These are phyloP conservation scores for Sphagnum magellanicum DNA, from an alignment of 228 moss, liverwort and hornwort genomes.

Conservation along the genomic window DNA sequence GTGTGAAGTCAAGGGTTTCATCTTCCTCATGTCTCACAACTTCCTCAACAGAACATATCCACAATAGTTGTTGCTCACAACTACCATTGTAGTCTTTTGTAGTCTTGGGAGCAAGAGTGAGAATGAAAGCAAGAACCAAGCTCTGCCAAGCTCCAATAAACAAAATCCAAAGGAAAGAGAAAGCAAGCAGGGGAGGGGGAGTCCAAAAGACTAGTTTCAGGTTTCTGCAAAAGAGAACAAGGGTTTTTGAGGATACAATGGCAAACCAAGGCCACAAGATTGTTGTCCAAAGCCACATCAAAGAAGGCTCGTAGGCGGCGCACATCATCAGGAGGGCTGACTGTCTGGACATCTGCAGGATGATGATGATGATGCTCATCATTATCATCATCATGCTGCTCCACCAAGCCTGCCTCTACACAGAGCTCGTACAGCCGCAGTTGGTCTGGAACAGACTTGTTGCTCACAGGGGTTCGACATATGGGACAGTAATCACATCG, in stretches of 20 bases:
- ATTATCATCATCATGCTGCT: slow-evolving; percentile 36
- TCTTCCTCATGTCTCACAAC: neutral
- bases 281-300: slow-evolving; percentile 85
- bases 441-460: slow-evolving; percentile 41
- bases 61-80: no score
- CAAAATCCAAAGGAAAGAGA: no score
- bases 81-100: no score
- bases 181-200: no score
- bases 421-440: slow-evolving; percentile 85
- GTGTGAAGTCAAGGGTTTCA: slow-evolving; percentile 34
- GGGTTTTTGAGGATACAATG: slow-evolving; percentile 60
- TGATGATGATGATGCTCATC: neutral
- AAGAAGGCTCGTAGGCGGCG: slow-evolving; percentile 84
- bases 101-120: no score
- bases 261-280: slow-evolving; percentile 84
- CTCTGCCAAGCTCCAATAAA: no score
- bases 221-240: no score
- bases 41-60: neutral
- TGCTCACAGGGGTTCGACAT: slow-evolving; percentile 65
- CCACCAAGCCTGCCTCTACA: slow-evolving; percentile 63
- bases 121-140: no score
- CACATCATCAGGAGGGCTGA: slow-evolving; percentile 41
- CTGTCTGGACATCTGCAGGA: neutral
- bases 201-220: no score
- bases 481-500: slow-evolving; percentile 79